Evolutionary conservation across 1,284 basidiomycete species (phyloP).

Genomic region (Golubevia pallescens): DNA sequence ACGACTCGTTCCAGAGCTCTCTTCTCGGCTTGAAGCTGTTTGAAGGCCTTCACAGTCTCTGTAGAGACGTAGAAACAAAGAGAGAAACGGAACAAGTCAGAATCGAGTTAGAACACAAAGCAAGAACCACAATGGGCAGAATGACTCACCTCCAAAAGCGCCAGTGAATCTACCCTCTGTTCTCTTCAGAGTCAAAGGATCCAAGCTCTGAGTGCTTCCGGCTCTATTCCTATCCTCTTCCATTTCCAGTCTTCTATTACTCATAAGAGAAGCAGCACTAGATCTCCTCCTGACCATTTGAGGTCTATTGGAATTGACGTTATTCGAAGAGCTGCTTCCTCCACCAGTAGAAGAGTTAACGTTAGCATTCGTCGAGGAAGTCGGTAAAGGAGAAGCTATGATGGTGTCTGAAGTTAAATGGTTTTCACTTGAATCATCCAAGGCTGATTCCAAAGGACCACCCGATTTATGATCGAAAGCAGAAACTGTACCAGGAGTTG

Average conservation of each 20-base stretch:
- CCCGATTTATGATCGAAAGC: too few species aligned
- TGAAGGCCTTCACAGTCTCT: constrained; percentile 42
- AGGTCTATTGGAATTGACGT: constrained; percentile 12
- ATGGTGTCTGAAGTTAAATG: constrained; percentile 4
- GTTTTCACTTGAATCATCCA: background rate
- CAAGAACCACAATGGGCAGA: too few species aligned
- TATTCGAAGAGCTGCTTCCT: constrained; percentile 3
- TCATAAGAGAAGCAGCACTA: constrained; percentile 10
- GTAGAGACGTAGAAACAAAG: background rate
- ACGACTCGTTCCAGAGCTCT: constrained; percentile 37
- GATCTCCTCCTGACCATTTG: constrained; percentile 10
- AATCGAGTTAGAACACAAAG: background rate
- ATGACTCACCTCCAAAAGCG: constrained; percentile 23
- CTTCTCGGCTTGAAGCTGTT: constrained; percentile 50
- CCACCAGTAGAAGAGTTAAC: background rate
- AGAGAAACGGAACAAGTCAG: background rate
- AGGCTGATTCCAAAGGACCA: background rate
- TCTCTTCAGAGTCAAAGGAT: constrained; percentile 24
- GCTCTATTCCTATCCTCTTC: constrained; percentile 22
- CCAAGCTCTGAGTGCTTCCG: constrained; percentile 15
- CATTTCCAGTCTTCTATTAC: constrained; percentile 29
- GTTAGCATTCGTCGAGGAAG: constrained; percentile 5
- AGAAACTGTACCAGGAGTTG: background rate
- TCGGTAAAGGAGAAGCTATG: background rate
- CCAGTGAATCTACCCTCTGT: constrained; percentile 39